A percentile compares a stretch with the other conserved stretches of the same genome.
Evolutionary conservation across 768 basidiomycete genomes (phyloP).

Genomic region (Xanthoconium stramineum): DNA sequence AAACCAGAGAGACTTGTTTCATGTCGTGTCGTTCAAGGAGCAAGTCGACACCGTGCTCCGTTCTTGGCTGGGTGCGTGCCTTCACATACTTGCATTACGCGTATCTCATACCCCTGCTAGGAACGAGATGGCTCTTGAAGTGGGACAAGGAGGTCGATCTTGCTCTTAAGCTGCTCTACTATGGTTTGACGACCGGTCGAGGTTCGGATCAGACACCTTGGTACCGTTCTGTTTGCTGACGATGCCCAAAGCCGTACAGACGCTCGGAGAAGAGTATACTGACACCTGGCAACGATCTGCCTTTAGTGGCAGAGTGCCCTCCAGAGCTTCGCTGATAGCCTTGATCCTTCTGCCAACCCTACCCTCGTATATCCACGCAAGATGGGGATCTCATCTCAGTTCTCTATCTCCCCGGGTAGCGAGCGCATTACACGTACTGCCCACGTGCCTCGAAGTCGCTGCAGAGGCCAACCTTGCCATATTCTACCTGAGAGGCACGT

Average conservation of each 20-base stretch:
- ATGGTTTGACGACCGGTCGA: conserved; percentile 69
- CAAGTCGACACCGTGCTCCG: conserved; percentile 73
- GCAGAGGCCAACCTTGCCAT: conserved; percentile 74
- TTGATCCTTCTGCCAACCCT: conserved; percentile 66
- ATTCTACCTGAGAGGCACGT: conserved; percentile 79
- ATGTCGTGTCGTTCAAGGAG: conserved; percentile 70
- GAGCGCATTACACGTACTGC: conserved; percentile 35
- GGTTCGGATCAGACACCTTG: conserved; percentile 41
- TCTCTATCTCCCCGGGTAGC: conserved; percentile 33
- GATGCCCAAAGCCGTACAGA: conserved; percentile 59
- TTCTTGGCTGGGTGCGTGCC: conserved; percentile 66
- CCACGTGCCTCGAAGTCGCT: conserved; percentile 51
- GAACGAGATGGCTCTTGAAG: conserved; percentile 73
- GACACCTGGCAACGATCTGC: conserved; percentile 73
- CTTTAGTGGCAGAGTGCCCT: conserved; percentile 39
- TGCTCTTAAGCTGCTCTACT: conserved; percentile 63
- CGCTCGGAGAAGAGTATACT: conserved; percentile 89
- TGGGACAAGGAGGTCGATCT: conserved; percentile 84
- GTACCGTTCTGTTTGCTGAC: conserved; percentile 5
- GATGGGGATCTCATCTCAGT: conserved; percentile 41
- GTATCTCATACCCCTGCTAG: conserved; percentile 37
- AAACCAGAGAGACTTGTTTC: conserved; percentile 79
- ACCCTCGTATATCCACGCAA: conserved; percentile 59
- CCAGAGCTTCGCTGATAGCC: conserved; percentile 42
- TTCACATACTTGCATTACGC: background rate